Evolutionary conservation across 2,329 filamentous ascomycete genomes (phyloP), one percentile per base, ranked within the genome.

Genomic region (Penicillium sp.): DNA sequence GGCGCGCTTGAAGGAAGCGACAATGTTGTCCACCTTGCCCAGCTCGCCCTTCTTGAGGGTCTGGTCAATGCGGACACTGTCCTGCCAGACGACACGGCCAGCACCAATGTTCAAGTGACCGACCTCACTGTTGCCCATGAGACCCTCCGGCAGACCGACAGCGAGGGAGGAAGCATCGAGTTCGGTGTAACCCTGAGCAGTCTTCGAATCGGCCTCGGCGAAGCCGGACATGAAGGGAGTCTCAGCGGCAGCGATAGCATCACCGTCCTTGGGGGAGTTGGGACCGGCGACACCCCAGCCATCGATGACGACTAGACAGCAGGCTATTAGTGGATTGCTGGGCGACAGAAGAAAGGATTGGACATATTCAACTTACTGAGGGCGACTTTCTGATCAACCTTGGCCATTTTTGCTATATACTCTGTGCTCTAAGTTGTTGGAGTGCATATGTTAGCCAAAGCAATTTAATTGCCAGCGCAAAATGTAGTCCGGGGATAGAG

Each of bases 121-220:
- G 70, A 98, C 93, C 73, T 98, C 93, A 62, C 88, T 95, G 78
- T 98, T 98, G 59, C 93, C 93, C 93, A 98, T 98, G 59, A 98
- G 78, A 52, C 93, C 93, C 69, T 98, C 90, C 19, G 93, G 93
- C 46, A 98, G 81, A 59, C 93, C 93, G 58, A 98, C 93, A 40
- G 93, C 93, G 53, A 95, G 81, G 38, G 93, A 97, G 2, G 93
- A 97, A 51, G 93, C 93, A 63, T 98, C 93, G 55, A 98, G 84
- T 75, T 94, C 84, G 57, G 87, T 88, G 75, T 85, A 98, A 54
- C 90, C 90, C 64, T 91, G 84, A 29, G 84, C 76, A 57, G 84
- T 85, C 71, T 85, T 83, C 66, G 84, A 87, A 61, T 76, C 76
- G 49, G 76, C 64, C 47, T 76, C 76, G 49, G 75, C 75, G 69